These are phyloP conservation scores for Forsythia suspensa DNA, from an alignment of 257 asterid species.

Conservation along the genomic window DNA sequence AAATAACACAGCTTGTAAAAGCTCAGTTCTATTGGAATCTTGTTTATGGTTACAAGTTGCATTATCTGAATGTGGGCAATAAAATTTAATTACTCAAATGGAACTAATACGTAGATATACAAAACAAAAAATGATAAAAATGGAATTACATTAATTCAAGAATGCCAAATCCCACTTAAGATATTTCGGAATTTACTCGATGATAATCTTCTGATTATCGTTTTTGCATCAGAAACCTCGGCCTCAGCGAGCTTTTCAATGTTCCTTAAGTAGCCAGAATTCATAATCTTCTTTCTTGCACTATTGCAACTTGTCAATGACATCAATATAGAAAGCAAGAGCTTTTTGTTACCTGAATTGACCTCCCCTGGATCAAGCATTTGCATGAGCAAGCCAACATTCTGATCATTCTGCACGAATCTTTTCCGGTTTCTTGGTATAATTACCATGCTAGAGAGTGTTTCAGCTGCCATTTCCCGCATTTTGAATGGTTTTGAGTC, in stretches of 20 bases:
- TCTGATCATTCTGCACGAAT: slow-evolving; percentile 71
- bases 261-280: slow-evolving; percentile 66
- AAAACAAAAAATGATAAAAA: slow-evolving; percentile 20
- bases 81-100: slow-evolving; percentile 25
- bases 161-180: slow-evolving; percentile 69
- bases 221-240: slow-evolving; percentile 81
- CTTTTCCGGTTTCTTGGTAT: slow-evolving; percentile 67
- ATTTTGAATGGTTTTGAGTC: slow-evolving; percentile 64
- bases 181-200: slow-evolving; percentile 57
- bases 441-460: slow-evolving; percentile 66
- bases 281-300: slow-evolving; percentile 81
- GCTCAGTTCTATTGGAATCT: slow-evolving; percentile 6
- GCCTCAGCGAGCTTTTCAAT: slow-evolving; percentile 80
- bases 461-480: slow-evolving; percentile 80
- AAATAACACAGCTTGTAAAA: background rate
- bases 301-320: slow-evolving; percentile 62
- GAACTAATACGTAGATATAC: slow-evolving; percentile 34
- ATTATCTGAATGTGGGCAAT: slow-evolving; percentile 17
- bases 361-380: slow-evolving; percentile 68
- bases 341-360: slow-evolving; percentile 61
- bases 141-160: slow-evolving; percentile 39
- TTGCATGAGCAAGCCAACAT: slow-evolving; percentile 56
- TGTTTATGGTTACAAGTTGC: slow-evolving; percentile 23
- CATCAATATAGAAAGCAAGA: slow-evolving; percentile 75
- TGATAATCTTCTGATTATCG: slow-evolving; percentile 66